Evolutionary conservation across 2,329 filamentous ascomycete genomes (phyloP), one percentile per base, ranked within the genome.

Genomic region (Ascochyta clinopodiicola): DNA sequence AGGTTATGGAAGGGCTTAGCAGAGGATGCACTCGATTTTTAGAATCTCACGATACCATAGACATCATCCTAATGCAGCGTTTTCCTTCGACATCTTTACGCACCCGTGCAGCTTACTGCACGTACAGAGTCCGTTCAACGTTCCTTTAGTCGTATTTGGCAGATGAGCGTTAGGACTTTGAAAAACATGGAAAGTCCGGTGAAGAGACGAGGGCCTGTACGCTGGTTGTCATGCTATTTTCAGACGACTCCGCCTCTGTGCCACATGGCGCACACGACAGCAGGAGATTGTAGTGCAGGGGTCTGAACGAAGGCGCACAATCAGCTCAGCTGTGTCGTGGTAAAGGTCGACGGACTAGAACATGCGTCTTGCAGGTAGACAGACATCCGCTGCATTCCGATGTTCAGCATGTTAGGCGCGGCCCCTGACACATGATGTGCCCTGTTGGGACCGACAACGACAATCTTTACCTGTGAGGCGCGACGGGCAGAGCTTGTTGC

Each of bases 1-100:
- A 61, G 72, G 19, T 40, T 74, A 66, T 73, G 71, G 70, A 47
- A 63, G 32, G 59, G 57, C 12, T 39, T 39, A 15, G 56, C 44
- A 44, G 61, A 61, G 10, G 59, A 66, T 56, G 37, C 58, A 44
- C 15, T 44, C 40, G 21, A 31, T 43, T 50, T 57, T 48, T 60
- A 34, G 57, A 39, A 12, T n/a, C 3, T 4, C 24, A 36, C 31
- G n/a, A 25, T 19, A 12, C 31, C 51, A 36, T 61, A 64, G 59
- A 59, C 8, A 56, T 56, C 50, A 49, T 25, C 51, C 19, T 45
- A 60, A 65, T 57, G 38, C 43, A 63, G 36, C 42, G 34, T 43
- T 31, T 40, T 24, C n/a, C 10, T 27, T 43, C 7, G 4, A 21
- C 12, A 6, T 25, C 27, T 29, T 2, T 6, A 42, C 13, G 27